Percentiles rank a stretch among this genome's conserved stretches.
Evolutionary conservation across 2,329 filamentous ascomycete genomes (phyloP).

Genomic region (Fusarium sp.): DNA sequence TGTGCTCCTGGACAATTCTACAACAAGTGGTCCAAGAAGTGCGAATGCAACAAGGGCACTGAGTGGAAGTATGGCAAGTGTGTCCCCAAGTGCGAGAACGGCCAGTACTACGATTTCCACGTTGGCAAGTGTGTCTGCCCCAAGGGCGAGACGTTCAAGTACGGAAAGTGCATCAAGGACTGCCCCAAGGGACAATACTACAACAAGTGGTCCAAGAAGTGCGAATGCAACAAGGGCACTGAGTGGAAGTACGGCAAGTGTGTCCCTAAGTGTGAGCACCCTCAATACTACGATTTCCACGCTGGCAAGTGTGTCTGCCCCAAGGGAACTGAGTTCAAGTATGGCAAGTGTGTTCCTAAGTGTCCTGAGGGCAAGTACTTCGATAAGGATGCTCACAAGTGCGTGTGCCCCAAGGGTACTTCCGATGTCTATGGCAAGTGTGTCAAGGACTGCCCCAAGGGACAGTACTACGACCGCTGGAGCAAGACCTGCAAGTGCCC

Average conservation of each 20-base stretch:
- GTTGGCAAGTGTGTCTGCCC: conserved; percentile 15
- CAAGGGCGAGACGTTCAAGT: conserved; percentile 7
- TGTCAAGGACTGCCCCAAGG: conserved; percentile 27
- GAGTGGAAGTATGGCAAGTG: conserved; percentile 27
- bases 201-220: conserved; percentile 2
- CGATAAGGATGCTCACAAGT: conserved; percentile 16
- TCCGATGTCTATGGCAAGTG: conserved; percentile 27
- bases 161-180: conserved; percentile 25
- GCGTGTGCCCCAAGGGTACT: conserved; percentile 29
- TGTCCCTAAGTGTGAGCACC: not conserved
- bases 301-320: conserved; percentile 28
- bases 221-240: conserved; percentile 23
- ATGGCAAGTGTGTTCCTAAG: conserved; percentile 22
- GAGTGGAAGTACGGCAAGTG: conserved; percentile 21
- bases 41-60: conserved; percentile 14
- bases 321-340: conserved; percentile 22
- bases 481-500: conserved; percentile 36
- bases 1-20: conserved; percentile 12
- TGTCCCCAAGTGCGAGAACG: not conserved
- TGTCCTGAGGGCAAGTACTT: conserved; percentile 24
- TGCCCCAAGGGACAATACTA: conserved; percentile 23
- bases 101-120: conserved; percentile 9
- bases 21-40: not conserved
- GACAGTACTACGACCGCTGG: conserved; percentile 39
- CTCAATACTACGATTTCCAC: conserved; percentile 2